A percentile compares a stretch with the other conserved stretches of the same genome.
These are phyloP conservation scores for Mycena olivaceomarginata DNA, from an alignment of 768 basidiomycete genomes.

Conservation along the genomic window DNA sequence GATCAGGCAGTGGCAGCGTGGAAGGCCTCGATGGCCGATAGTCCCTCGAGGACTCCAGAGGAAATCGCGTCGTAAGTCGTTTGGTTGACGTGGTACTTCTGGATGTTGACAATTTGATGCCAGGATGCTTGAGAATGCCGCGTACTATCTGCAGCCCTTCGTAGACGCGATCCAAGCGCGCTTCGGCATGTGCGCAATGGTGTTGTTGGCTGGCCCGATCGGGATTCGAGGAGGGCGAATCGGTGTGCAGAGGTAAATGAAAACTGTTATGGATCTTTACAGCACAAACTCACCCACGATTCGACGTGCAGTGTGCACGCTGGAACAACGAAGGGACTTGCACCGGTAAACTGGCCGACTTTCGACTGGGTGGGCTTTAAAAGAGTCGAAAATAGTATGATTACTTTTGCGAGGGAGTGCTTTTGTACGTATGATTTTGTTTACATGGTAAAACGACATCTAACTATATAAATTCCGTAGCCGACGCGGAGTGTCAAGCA, in stretches of 20 bases:
- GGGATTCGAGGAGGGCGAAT: not conserved
- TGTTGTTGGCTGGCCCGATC: not conserved
- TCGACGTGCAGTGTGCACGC: not conserved
- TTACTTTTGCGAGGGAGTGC: constrained; percentile 5
- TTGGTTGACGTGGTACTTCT: not conserved
- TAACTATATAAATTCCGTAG: not conserved
- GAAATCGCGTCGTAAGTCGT: not conserved
- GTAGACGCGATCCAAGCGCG: not conserved
- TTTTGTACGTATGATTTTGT: not conserved
- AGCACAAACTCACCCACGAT: not conserved
- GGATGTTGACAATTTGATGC: no score
- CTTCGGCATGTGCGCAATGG: not conserved
- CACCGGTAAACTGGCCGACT: not conserved
- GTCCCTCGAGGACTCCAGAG: not conserved
- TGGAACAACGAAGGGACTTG: not conserved
- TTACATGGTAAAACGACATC: not conserved
- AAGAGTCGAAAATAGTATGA: not conserved
- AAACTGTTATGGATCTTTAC: not conserved
- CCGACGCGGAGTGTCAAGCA: not conserved
- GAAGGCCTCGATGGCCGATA: not conserved
- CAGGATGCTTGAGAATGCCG: not conserved
- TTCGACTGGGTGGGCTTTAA: constrained; percentile 1
- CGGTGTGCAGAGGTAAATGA: not conserved
- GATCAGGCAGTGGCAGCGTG: not conserved
- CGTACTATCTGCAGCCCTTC: not conserved